Base-by-base conservation (phyloP, 352 stramenopile species). In the Thraustotheca clavata region DNA sequence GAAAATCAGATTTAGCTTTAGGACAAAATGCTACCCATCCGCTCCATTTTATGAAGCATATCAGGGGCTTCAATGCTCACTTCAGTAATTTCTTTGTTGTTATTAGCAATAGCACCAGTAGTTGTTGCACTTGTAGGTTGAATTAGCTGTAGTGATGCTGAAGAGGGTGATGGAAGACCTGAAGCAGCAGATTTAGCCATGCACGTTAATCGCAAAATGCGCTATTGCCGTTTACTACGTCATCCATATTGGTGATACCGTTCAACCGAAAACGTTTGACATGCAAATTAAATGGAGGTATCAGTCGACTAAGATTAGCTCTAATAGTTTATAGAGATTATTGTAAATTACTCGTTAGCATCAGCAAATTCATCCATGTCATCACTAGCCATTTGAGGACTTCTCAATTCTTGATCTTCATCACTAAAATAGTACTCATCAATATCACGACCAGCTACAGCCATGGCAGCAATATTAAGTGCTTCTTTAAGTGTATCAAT, bases 401-500 rank as follows among this genome's bases (percentile, higher is more conserved):
- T 35, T 5, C 50, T 18, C 22, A 60, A 26, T 16, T 18, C 31
- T n/a, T 63, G n/a, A 11, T 67, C 43, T 24, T 69, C 52, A 24
- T 69, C 62, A 26, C 36, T 29, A 27, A n/a, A n/a, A n/a, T n/a
- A n/a, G n/a, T 66, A 16, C 1, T 9, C 60, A 16, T 61, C 62
- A 9, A 59, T 57, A 16, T 46, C 62, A 12, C 43, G 9, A 26
- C 33, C 69, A 0, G 76, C 73, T n/a, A 88, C 75, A 1, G 79
- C 76, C 32, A 79, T 69, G 0, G 82, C 79, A 20, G 79, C 79
- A 41, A 89, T 91, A 41, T 81, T 73, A 20, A 91, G 74, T 9
- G 82, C 82, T 50, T 91, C 82, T 47, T 87, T 86, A 2, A 91
- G 67, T 20, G 78, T 88, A 26, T 84, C 79, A 20, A 86, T 73